Evolutionary conservation across 495 filamentous ascomycete species (phyloP).

Genomic region (Aspergillus biplanus): DNA sequence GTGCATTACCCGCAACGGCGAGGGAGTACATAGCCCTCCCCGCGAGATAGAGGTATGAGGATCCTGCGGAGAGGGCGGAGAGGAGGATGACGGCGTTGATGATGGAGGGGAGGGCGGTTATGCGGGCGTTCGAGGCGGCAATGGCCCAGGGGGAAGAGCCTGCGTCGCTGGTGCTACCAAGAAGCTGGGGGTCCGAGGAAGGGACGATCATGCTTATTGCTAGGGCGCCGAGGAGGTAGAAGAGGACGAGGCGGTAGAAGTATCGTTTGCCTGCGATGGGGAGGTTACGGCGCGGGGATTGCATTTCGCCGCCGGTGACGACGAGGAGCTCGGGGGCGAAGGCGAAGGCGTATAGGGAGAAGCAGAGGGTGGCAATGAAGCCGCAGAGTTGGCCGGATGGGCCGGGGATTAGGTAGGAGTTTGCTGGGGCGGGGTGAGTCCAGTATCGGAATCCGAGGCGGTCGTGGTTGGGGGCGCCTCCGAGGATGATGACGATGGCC

Average conservation of each 20-base stretch:
- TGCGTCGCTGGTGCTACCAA: not conserved
- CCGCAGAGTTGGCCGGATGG: not conserved
- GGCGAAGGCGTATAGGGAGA: constrained; percentile 1
- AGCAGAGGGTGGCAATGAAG: constrained; percentile 5
- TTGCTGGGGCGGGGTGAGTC: not conserved
- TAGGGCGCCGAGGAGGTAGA: constrained; percentile 7
- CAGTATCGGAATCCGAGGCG: constrained; percentile 4
- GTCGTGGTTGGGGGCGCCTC: not conserved
- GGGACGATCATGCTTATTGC: constrained; percentile 11
- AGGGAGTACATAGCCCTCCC: not conserved
- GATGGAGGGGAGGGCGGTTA: constrained; percentile 9
- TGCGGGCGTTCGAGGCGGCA: constrained; percentile 1
- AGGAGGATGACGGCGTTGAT: constrained; percentile 9
- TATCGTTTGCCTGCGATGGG: not conserved
- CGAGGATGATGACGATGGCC: constrained; percentile 10
- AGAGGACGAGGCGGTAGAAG: constrained; percentile 3
- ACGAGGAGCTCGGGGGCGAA: constrained; percentile 8
- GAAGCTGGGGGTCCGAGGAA: not conserved
- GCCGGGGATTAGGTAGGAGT: not conserved
- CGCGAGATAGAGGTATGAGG: not conserved
- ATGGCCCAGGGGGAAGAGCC: constrained; percentile 1
- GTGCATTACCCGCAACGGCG: not conserved
- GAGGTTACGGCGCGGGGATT: constrained; percentile 7
- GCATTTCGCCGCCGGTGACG: constrained; percentile 7
- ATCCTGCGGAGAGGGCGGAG: not conserved